Conservation (phyloP, 2,329 filamentous ascomycete species). For the Myotisia sp. region DNA sequence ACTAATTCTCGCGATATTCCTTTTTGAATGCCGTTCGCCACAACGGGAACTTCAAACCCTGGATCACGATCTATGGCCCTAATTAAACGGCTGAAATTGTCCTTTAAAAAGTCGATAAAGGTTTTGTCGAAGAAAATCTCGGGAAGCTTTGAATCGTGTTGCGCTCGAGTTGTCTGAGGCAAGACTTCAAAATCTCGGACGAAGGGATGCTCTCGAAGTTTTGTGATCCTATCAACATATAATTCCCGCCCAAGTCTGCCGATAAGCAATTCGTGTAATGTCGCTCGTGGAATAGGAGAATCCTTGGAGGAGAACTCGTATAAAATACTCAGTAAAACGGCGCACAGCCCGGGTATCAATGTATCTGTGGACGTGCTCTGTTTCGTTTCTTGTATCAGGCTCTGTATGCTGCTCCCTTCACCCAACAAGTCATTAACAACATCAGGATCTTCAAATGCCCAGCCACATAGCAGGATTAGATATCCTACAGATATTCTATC, state of each 20-base stretch:
- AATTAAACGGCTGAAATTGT: constrained; percentile 76
- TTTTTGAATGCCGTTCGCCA: constrained; percentile 66
- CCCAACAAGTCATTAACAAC: constrained; percentile 85
- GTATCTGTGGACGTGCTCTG: constrained; percentile 46
- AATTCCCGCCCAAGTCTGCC: constrained; percentile 69
- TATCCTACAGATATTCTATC: constrained; percentile 70
- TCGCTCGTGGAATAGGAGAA: constrained; percentile 71
- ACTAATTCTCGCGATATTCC: constrained; percentile 90
- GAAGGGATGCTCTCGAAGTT: constrained; percentile 60
- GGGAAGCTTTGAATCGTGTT: constrained; percentile 45
- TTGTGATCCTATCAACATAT: constrained; percentile 69
- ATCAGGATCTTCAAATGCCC: constrained; percentile 84
- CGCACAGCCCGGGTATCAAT: constrained; percentile 67
- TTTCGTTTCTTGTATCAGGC: constrained; percentile 60
- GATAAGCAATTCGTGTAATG: constrained; percentile 63
- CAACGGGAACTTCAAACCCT: constrained; percentile 66
- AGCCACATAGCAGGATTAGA: constrained; percentile 73
- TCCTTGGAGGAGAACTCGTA: constrained; percentile 98
- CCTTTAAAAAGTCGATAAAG: constrained; percentile 90
- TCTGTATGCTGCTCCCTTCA: constrained; percentile 86
- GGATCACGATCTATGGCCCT: constrained; percentile 85
- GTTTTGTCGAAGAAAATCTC: constrained; percentile 73
- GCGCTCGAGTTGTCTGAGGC: constrained; percentile 49
- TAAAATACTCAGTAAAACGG: constrained; percentile 69
- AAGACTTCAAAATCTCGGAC: constrained; percentile 83